phyloP scores from a whole-genome alignment of 768 basidiomycete genomes.

The Termitomyces sp. region DNA sequence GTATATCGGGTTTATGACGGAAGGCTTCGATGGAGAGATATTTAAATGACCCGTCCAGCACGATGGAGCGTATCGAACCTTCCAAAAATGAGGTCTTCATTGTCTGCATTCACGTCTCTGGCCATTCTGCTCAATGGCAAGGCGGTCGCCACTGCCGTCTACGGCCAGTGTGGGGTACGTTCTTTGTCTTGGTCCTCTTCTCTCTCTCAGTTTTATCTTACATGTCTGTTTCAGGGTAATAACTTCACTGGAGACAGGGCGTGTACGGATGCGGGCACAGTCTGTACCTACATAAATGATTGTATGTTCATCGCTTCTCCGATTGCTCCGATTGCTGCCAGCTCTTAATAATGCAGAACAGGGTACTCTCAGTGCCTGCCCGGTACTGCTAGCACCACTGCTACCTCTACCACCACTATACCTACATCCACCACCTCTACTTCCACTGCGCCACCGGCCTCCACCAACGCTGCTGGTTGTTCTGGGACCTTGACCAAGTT shows the following conservation, averaged over 20 bases:
- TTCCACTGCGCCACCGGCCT: conserved; percentile 22
- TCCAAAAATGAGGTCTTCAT: conserved; percentile 22
- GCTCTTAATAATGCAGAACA: conserved; percentile 11
- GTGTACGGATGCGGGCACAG: conserved; percentile 35
- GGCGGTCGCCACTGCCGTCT: conserved; percentile 32
- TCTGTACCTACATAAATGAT: conserved; percentile 34
- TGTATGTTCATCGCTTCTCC: conserved; percentile 24
- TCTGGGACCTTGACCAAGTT: conserved; percentile 45
- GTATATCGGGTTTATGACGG: conserved; percentile 27
- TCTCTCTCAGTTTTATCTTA: not conserved
- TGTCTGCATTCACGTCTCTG: conserved; percentile 26
- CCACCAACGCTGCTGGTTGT: conserved; percentile 24
- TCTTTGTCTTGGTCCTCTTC: conserved; percentile 7
- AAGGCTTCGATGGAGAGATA: conserved; percentile 8
- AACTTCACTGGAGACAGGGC: conserved; percentile 36
- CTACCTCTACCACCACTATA: conserved; percentile 17
- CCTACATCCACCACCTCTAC: conserved; percentile 26
- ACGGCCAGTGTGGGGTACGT: conserved; percentile 48
- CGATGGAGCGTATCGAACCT: not conserved
- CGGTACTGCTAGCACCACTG: conserved; percentile 18
- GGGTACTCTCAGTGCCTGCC: conserved; percentile 46
- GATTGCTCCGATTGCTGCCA: not conserved
- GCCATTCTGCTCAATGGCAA: conserved; percentile 24
- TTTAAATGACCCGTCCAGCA: conserved; percentile 1
- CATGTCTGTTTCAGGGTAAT: conserved; percentile 24